A percentile compares a stretch with the other conserved stretches of the same genome.
These are phyloP conservation scores for Trametopsis cervina DNA, from an alignment of 768 basidiomycete species.

Conservation along the genomic window DNA sequence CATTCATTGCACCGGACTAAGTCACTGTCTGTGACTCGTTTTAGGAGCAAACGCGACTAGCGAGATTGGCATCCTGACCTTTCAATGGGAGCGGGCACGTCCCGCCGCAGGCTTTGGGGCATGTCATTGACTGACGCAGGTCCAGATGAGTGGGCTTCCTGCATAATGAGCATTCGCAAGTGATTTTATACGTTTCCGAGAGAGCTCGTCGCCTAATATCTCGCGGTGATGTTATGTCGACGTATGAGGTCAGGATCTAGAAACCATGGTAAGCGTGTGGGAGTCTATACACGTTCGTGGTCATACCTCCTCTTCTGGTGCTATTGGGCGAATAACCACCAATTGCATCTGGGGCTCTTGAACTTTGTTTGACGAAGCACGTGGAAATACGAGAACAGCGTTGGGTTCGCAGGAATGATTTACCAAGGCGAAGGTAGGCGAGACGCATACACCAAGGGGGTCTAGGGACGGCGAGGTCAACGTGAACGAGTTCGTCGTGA, in stretches of 20 bases:
- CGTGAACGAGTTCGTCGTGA: conserved; percentile 88
- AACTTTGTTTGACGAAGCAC: conserved; percentile 27
- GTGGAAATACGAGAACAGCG: conserved; percentile 87
- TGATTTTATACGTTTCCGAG: conserved; percentile 71
- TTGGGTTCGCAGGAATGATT: conserved; percentile 91
- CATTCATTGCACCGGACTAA: conserved; percentile 51
- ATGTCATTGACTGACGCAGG: conserved; percentile 60
- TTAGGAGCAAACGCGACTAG: background rate
- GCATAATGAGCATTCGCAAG: conserved; percentile 65
- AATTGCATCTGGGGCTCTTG: conserved; percentile 67
- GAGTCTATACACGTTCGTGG: background rate
- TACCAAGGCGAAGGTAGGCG: conserved; percentile 70
- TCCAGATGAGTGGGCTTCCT: conserved; percentile 33
- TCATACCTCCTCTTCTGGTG: conserved; percentile 61
- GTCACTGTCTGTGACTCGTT: conserved; percentile 33
- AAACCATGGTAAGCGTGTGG: background rate
- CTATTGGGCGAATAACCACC: conserved; percentile 61
- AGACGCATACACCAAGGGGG: conserved; percentile 80
- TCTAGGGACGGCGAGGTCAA: conserved; percentile 70
- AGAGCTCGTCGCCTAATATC: conserved; percentile 48
- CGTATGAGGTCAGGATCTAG: conserved; percentile 76
- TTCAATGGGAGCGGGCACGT: conserved; percentile 47
- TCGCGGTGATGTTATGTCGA: conserved; percentile 74
- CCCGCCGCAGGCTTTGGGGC: conserved; percentile 65
- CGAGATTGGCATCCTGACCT: background rate